Evolutionary conservation across 345 rosid genomes (phyloP).

Genomic region (Luvunga scandens): DNA sequence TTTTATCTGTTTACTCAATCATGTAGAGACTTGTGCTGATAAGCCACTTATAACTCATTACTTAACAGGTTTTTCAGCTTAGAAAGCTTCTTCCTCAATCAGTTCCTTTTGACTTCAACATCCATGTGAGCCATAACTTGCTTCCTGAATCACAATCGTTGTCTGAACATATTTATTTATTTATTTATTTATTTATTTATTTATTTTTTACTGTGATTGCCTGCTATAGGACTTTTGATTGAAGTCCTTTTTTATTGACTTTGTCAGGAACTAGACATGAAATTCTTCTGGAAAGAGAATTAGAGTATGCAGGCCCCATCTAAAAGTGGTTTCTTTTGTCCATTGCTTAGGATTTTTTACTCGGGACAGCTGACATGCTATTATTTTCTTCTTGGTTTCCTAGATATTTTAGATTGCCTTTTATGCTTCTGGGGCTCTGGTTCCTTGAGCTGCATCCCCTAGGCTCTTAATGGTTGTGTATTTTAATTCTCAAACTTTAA

Average conservation of each 20-base stretch:
- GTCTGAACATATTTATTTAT: background rate
- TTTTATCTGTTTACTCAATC: background rate
- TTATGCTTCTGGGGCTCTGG: background rate
- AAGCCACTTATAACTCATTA: background rate
- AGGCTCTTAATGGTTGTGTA: background rate
- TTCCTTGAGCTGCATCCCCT: background rate
- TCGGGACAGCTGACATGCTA: background rate
- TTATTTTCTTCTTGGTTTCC: background rate
- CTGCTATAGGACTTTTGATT: background rate
- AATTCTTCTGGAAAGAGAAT: background rate
- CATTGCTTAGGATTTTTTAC: background rate
- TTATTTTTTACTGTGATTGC: background rate
- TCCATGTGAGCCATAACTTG: constrained; percentile 63
- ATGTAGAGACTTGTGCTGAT: background rate
- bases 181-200: too few relatives aligned
- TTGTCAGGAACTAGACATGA: background rate
- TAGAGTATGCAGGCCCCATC: background rate
- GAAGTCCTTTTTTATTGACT: background rate
- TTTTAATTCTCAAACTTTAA: background rate
- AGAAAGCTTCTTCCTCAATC: constrained; percentile 81
- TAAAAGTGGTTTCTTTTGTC: background rate
- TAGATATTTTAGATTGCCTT: background rate
- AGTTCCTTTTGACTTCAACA: constrained; percentile 75
- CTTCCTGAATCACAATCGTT: background rate
- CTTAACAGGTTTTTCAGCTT: constrained; percentile 72